Conservation (phyloP, 1,284 basidiomycete genomes). For the Omphalotus olearius region DNA sequence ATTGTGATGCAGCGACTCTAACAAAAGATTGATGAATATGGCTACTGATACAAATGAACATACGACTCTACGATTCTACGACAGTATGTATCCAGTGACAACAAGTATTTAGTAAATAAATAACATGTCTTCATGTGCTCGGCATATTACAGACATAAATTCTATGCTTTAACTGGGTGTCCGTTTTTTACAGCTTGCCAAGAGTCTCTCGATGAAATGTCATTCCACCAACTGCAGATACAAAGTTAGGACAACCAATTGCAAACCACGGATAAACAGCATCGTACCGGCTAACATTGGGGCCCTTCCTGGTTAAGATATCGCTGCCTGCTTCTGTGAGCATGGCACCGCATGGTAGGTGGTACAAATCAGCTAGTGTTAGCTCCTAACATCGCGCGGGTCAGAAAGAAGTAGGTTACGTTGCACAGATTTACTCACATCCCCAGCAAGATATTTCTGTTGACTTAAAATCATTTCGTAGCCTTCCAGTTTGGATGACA, state of each 20-base stretch:
- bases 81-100: no score
- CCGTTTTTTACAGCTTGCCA: conserved; percentile 23
- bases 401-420: not conserved
- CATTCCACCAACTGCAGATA: conserved; percentile 25
- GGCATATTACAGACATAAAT: no score
- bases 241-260: not conserved
- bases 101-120: no score
- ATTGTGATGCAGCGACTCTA: no score
- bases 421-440: conserved; percentile 19
- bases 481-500: conserved; percentile 29
- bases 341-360: conserved; percentile 11
- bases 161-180: conserved; percentile 3
- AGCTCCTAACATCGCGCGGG: conserved; percentile 6
- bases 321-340: conserved; percentile 11
- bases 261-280: not conserved
- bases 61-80: no score
- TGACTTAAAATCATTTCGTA: conserved; percentile 37
- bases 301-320: conserved; percentile 12
- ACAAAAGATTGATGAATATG: no score
- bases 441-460: conserved; percentile 35
- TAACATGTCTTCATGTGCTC: no score
- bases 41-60: no score
- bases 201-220: conserved; percentile 19
- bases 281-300: conserved; percentile 13
- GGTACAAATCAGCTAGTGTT: conserved; percentile 14